These are phyloP conservation scores for Stagonosporopsis rhizophila DNA, from an alignment of 2,329 filamentous ascomycete species.

Conservation along the genomic window DNA sequence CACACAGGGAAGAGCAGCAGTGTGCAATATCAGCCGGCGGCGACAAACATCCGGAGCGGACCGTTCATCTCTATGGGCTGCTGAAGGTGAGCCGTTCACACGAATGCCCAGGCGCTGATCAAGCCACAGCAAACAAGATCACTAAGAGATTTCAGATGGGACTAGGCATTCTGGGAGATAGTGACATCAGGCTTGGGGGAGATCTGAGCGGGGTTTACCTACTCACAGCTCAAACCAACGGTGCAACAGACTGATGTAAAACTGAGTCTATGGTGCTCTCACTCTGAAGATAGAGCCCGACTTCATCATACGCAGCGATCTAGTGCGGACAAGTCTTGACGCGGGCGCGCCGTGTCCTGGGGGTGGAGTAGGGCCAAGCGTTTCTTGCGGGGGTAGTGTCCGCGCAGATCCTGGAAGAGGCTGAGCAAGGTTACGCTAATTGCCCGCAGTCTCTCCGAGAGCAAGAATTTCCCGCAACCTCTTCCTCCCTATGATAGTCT, in stretches of 20 bases:
- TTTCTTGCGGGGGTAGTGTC: neutral
- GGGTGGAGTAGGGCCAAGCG: constrained; percentile 6
- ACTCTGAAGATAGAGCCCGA: neutral
- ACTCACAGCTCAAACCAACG: neutral
- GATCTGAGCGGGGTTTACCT: neutral
- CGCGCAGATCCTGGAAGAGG: neutral
- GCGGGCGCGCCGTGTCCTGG: neutral
- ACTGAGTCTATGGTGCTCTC: neutral
- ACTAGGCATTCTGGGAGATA: neutral
- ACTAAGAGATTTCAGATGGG: neutral
- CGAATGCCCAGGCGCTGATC: constrained; percentile 1
- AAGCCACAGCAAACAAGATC: constrained; percentile 5
- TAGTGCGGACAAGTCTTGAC: neutral
- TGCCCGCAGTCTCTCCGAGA: neutral
- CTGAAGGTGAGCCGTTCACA: neutral
- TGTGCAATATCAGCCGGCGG: too few species aligned
- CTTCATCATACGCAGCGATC: neutral
- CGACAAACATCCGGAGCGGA: neutral
- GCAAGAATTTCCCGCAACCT: neutral
- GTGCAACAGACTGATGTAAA: neutral
- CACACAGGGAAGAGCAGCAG: neutral
- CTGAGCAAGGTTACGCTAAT: neutral
- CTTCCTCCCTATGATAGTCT: neutral
- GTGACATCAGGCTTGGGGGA: neutral
- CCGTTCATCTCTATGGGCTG: neutral